phyloP scores from a whole-genome alignment of 1,139 yeast genomes.

The Pichia sp. region DNA sequence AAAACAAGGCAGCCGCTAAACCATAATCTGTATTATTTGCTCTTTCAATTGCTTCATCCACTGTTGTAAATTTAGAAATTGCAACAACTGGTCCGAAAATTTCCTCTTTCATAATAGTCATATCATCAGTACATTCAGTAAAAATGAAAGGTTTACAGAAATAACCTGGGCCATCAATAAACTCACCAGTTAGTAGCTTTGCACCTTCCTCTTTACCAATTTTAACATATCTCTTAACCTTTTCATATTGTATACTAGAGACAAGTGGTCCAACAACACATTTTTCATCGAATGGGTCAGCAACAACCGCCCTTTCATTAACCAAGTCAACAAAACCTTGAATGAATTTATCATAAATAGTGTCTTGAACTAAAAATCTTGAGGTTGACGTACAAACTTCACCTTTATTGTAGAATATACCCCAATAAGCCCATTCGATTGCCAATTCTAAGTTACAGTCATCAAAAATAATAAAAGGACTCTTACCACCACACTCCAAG shows the following conservation, averaged over 20 bases:
- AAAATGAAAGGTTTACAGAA: conserved; percentile 75
- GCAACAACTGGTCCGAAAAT: conserved; percentile 80
- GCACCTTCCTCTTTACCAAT: conserved; percentile 50
- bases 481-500: conserved; percentile 61
- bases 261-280: conserved; percentile 53
- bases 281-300: conserved; percentile 66
- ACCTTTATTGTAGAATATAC: conserved; percentile 49
- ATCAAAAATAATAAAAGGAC: conserved; percentile 47
- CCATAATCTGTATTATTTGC: conserved; percentile 66
- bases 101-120: conserved; percentile 68
- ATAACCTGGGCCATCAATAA: conserved; percentile 51
- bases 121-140: conserved; percentile 60
- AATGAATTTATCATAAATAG: conserved; percentile 43
- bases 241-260: conserved; percentile 43
- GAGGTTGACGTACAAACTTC: conserved; percentile 59
- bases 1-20: conserved; percentile 69
- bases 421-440: conserved; percentile 35
- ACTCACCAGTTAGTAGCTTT: conserved; percentile 54
- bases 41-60: conserved; percentile 52
- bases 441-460: conserved; percentile 44
- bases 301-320: conserved; percentile 51
- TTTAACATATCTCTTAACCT: conserved; percentile 47
- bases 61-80: conserved; percentile 54
- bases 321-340: conserved; percentile 32
- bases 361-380: conserved; percentile 48